These are phyloP conservation scores for Pichia ethanolica DNA, from an alignment of 805 yeast genomes.

Conservation along the genomic window DNA sequence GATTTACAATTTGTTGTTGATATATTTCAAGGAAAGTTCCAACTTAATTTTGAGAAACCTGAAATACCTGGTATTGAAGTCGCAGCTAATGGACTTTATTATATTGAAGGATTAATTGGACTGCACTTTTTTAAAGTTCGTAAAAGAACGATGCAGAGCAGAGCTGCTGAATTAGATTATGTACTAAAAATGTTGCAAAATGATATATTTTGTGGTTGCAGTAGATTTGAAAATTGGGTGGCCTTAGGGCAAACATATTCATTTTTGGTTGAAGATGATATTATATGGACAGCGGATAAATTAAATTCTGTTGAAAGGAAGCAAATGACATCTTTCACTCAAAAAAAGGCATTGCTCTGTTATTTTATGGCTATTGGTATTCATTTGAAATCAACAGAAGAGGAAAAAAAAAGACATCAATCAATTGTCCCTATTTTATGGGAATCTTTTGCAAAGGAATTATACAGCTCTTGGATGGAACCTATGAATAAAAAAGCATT, in stretches of 20 bases:
- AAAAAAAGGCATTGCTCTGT: conserved; percentile 63
- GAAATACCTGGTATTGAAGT: conserved; percentile 29
- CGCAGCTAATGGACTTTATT: conserved; percentile 54
- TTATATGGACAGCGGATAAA: conserved; percentile 89
- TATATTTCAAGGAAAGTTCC: conserved; percentile 44
- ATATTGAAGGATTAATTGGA: conserved; percentile 58
- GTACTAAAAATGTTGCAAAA: conserved; percentile 57
- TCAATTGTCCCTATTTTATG: conserved; percentile 39
- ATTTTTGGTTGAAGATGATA: conserved; percentile 75
- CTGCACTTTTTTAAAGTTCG: conserved; percentile 63
- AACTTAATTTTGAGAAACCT: conserved; percentile 23
- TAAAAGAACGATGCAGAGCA: conserved; percentile 70
- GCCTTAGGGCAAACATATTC: conserved; percentile 75
- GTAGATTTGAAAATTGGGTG: conserved; percentile 80
- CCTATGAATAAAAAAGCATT: conserved; percentile 64
- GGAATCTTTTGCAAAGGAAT: conserved; percentile 47
- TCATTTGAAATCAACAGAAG: conserved; percentile 18
- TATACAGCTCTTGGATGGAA: conserved; percentile 49
- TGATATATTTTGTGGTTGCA: conserved; percentile 61
- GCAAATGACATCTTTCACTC: conserved; percentile 51
- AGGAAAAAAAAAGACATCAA: conserved; percentile 19
- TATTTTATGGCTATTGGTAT: conserved; percentile 64
- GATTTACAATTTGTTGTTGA: conserved; percentile 39
- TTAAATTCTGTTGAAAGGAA: conserved; percentile 57
- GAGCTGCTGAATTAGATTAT: conserved; percentile 72